A percentile compares a stretch with the other conserved stretches of the same genome.
phyloP scores from a whole-genome alignment of 108 stramenopile species.

The Phaeodactylum tricornutum region DNA sequence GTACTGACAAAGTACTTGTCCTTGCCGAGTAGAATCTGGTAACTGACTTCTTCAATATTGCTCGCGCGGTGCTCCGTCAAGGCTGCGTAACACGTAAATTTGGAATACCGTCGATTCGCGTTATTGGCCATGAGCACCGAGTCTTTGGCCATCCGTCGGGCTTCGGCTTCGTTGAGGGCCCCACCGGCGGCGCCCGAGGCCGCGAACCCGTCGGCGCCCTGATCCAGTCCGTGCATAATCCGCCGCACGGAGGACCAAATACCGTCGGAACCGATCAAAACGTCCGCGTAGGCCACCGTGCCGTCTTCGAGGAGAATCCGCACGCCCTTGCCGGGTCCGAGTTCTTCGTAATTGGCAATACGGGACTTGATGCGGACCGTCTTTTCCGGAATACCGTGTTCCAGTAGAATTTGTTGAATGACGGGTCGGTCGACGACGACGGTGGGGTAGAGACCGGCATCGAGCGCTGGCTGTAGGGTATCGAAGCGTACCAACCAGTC shows the following conservation, averaged over 20 bases:
- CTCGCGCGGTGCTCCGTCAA: conserved; percentile 70
- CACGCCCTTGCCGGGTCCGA: conserved; percentile 63
- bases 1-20: conserved; percentile 95
- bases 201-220: conserved; percentile 79
- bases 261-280: conserved; percentile 90
- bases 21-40: conserved; percentile 82
- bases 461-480: conserved; percentile 86
- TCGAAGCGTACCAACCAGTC: conserved; percentile 94
- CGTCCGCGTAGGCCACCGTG: conserved; percentile 80
- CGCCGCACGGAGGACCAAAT: conserved; percentile 89
- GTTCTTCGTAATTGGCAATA: conserved; percentile 60
- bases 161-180: conserved; percentile 78
- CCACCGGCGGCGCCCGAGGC: conserved; percentile 87
- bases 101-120: conserved; percentile 77
- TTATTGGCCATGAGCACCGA: conserved; percentile 59
- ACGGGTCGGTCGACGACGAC: conserved; percentile 95
- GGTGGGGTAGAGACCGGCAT: conserved; percentile 86
- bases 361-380: conserved; percentile 82
- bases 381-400: conserved; percentile 79
- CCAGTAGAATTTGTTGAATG: conserved; percentile 91
- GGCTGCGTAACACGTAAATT: conserved; percentile 87
- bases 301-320: conserved; percentile 77
- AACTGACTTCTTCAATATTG: conserved; percentile 88
- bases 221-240: conserved; percentile 69
- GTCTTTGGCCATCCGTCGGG: conserved; percentile 66